phyloP scores from a whole-genome alignment of 768 basidiomycete species.

The Mrakia gelida region DNA sequence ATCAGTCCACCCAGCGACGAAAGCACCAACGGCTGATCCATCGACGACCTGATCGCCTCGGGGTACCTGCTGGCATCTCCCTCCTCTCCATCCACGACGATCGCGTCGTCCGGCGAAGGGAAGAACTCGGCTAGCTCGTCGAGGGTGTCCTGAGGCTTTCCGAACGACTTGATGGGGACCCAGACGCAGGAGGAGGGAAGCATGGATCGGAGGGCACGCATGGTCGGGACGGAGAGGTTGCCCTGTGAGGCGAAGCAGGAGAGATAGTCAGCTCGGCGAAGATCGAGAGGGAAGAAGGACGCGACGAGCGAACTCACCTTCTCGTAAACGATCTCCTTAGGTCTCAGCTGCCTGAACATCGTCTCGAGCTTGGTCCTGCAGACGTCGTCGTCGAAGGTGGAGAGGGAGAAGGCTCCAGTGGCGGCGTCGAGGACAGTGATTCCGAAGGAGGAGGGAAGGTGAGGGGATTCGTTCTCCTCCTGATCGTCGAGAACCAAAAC shows the following conservation, averaged over 20 bases:
- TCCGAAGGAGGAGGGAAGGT: constrained; percentile 60
- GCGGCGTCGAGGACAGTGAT: constrained; percentile 88
- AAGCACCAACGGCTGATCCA: constrained; percentile 60
- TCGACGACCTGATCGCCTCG: constrained; percentile 68
- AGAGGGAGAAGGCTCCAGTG: constrained; percentile 90
- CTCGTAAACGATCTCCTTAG: constrained; percentile 83
- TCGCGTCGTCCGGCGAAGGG: constrained; percentile 16
- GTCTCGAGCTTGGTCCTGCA: constrained; percentile 92
- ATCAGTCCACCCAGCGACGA: constrained; percentile 87
- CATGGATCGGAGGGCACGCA: constrained; percentile 71
- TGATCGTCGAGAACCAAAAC: neutral
- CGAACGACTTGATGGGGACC: constrained; percentile 77
- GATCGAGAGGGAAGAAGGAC: neutral
- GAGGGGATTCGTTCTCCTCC: constrained; percentile 20
- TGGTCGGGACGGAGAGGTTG: constrained; percentile 75
- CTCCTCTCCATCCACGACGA: constrained; percentile 10
- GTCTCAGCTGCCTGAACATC: constrained; percentile 79
- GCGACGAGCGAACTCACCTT: constrained; percentile 70
- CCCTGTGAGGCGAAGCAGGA: constrained; percentile 54
- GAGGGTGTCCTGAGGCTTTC: constrained; percentile 46
- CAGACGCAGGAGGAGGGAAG: constrained; percentile 78
- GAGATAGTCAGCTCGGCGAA: neutral
- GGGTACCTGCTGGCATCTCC: constrained; percentile 54
- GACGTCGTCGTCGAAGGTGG: constrained; percentile 83
- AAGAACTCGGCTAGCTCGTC: constrained; percentile 38